Evolutionary conservation across 768 basidiomycete species (phyloP), one percentile per base, ranked within the genome.

Genomic region (Serendipita vermifera): DNA sequence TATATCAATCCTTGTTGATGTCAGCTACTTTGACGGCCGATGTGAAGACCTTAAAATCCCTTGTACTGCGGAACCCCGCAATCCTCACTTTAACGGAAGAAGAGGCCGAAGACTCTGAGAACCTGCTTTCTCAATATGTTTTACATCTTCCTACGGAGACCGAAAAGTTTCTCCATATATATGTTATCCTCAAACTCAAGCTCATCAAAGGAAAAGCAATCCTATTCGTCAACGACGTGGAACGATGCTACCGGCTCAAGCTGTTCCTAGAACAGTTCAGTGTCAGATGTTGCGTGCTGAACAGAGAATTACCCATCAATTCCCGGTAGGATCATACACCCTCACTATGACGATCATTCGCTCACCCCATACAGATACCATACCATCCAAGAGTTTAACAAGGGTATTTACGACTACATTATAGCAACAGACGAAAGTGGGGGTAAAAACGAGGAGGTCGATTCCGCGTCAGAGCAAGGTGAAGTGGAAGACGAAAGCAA

Each of bases 261-360:
- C 79, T 99, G n/a, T 99, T 98, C 71, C 73, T 99, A 38, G 96
- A 98, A 63, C 92, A 97, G 69, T 98, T 97, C 63, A 92, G 88
- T 0, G 87, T 98, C 67, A 91, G 91, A 69, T 85, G 84, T 61
- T 97, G 94, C 62, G 93, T 99, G 1, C 76, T 99, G 24, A 97
- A 99, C 65, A 88, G 90, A 13, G 96, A 98, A 69, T 71, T 99
- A 29, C 96, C 96, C 0, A 71, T 98, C 56, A 97, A 96, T 65
- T 96, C 93, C 17, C 80, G 94, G 84, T 82, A 53, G 13, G 33
- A 17, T 43, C 22, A n/a, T 31, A 14, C 3, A 13, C n/a, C 17
- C 51, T 2, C 11, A 4, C 5, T n/a, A 20, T 53, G 7, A 20
- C 38, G 26, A 61, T 64, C 27, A 64, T 43, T 41, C 13, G 26